Percentiles rank a stretch among this genome's conserved stretches.
Evolutionary conservation across 192 early-diverging fungal species (phyloP).

Genomic region (Phlyctochytrium planicorne): DNA sequence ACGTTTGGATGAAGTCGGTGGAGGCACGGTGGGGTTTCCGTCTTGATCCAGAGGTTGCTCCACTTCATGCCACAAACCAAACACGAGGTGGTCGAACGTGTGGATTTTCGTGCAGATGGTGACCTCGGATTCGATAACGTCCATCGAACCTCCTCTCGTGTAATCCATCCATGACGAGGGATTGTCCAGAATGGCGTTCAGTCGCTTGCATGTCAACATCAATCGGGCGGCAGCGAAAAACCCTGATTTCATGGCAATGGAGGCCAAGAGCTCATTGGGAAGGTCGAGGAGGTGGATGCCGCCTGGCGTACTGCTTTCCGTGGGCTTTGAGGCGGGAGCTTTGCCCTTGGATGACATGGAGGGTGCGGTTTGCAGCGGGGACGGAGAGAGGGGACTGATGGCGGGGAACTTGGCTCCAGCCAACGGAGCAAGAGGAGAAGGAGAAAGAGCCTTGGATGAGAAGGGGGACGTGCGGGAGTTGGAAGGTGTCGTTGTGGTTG

Average conservation of each 20-base stretch:
- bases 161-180: slow-evolving; percentile 33
- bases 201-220: slow-evolving; percentile 17
- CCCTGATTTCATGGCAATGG: slow-evolving; percentile 39
- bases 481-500: no score
- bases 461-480: no score
- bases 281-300: slow-evolving; percentile 27
- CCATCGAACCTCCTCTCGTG: slow-evolving; percentile 16
- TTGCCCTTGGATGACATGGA: no score
- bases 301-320: no score
- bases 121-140: slow-evolving; percentile 33
- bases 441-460: no score
- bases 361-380: no score
- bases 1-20: no score
- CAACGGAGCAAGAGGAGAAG: no score
- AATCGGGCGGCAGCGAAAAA: slow-evolving; percentile 36
- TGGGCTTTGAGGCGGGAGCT: no score
- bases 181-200: slow-evolving; percentile 25
- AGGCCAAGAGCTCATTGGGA: slow-evolving; percentile 41
- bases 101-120: slow-evolving; percentile 40
- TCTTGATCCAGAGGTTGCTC: not conserved
- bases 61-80: slow-evolving; percentile 40
- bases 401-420: no score
- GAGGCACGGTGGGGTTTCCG: not conserved
- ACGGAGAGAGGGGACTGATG: no score
- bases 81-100: slow-evolving; percentile 48